Base-by-base conservation (phyloP, 108 stramenopile genomes). In the Nannochloropsis oceanica region DNA sequence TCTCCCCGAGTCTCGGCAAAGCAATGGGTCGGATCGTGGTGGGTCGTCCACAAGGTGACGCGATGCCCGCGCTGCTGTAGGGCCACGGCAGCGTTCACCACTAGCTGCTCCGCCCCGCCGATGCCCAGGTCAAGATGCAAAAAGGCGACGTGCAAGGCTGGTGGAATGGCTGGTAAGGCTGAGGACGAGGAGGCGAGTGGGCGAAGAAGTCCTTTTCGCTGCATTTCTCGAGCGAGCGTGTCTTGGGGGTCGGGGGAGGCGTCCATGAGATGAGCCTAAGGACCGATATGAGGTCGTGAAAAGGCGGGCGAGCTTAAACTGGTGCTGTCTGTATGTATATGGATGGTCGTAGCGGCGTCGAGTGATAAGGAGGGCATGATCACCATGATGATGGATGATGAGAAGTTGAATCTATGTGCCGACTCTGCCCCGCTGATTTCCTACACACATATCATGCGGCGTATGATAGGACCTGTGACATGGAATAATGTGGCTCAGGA, bases 31-130 rank as follows among this genome's bases (percentile, higher is more conserved):
- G 92, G 91, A 83, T 95, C 94, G 90, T 97, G 97, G 86, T 96
- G 95, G 18, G 97, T 94, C 26, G 99, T 99, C 86, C 94, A 94
- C 84, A 99, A 91, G 50, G 91, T 85, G 12, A 99, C 93, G 20
- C 80, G 84, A 80, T 91, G 90, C 12, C 89, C 90, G 5, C 44
- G 24, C 0, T 27, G 24, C 22, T 82, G 73, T 44, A 92, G 84
- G 3, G 83, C 90, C 43, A 85, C 43, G 11, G 92, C 92, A 9
- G 90, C 87, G 25, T 92, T 90, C n/a, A 93, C 92, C 26, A 93
- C 84, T 2, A 93, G 91, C 85, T 89, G 86, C 87, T 93, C 92
- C 44, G 92, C 92, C 26, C 92, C 92, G 11, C 92, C 89, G n/a
- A 91, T 90, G 18, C 90, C 92, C 11, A 93, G 86, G 50, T 93